Percentiles rank a stretch among this genome's conserved stretches.
These are phyloP conservation scores for Zygosaccharomyces pseudorouxii DNA, from an alignment of 805 yeast species.

Conservation along the genomic window DNA sequence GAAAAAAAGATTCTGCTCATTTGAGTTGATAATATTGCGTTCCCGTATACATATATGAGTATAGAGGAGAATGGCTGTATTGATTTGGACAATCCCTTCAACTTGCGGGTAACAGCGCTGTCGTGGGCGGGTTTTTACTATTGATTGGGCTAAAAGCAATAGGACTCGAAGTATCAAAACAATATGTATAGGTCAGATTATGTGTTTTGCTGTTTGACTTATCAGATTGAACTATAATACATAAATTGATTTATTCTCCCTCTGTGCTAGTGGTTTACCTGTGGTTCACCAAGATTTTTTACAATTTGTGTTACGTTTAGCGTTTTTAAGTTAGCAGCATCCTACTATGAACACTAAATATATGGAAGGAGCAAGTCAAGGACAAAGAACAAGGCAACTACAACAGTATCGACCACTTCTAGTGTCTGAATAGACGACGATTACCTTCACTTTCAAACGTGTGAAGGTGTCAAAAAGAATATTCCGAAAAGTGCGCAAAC, in stretches of 20 bases:
- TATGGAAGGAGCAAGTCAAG: neutral
- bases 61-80: neutral
- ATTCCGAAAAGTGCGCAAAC: conserved; percentile 23
- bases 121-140: neutral
- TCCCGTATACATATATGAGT: neutral
- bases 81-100: neutral
- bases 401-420: neutral
- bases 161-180: too few relatives aligned
- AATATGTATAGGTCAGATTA: neutral
- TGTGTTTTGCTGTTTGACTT: neutral
- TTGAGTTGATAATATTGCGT: neutral
- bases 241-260: too few relatives aligned
- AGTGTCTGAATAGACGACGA: neutral
- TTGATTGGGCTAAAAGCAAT: neutral
- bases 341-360: neutral
- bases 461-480: neutral
- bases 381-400: too few relatives aligned
- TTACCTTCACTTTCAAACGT: neutral
- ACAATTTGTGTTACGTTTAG: neutral
- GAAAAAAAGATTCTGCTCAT: neutral
- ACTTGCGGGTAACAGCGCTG: neutral
- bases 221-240: too few relatives aligned
- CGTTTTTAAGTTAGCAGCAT: neutral
- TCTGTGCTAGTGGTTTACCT: too few relatives aligned
- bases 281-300: too few relatives aligned